A percentile compares a stretch with the other conserved stretches of the same genome.
Conservation (phyloP, 2,329 filamentous ascomycete species). For the Talaromyces sp. region DNA sequence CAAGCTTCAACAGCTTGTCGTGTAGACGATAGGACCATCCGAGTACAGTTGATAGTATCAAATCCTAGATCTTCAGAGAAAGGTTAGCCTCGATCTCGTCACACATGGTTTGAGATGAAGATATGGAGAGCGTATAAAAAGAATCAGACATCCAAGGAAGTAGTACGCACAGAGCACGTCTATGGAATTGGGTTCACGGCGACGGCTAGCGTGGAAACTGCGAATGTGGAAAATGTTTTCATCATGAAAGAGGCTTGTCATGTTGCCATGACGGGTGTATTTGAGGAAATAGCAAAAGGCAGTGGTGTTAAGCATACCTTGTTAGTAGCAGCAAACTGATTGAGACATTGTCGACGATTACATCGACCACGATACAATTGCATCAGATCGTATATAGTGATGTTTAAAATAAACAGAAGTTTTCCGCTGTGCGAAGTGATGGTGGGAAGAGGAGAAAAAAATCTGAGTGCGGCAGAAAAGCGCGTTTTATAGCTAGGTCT, state of each 20-base stretch:
- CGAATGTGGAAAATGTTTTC: conserved; percentile 43
- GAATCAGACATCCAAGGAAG: conserved; percentile 24
- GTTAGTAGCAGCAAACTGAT: neutral
- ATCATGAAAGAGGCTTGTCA: conserved; percentile 30
- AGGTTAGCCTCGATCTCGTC: neutral
- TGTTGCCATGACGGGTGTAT: neutral
- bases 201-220: conserved; percentile 25
- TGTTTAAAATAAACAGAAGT: neutral
- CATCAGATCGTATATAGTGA: neutral
- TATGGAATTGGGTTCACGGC: conserved; percentile 21
- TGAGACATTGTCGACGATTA: neutral
- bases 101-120: neutral
- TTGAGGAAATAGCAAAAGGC: neutral
- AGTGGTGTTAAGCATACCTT: conserved; percentile 12
- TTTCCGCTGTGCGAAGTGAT: neutral
- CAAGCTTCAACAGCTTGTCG: neutral
- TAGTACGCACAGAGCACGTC: conserved; percentile 21
- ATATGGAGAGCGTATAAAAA: conserved; percentile 7
- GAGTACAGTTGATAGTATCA: neutral
- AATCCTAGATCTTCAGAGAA: neutral
- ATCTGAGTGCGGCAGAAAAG: conserved; percentile 8
- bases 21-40: too few species aligned
- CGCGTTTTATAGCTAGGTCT: conserved; percentile 15
- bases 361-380: neutral
- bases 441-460: conserved; percentile 18